These are phyloP conservation scores for Phytophthora macrochlamydospora DNA, from an alignment of 352 stramenopile species.

Conservation along the genomic window DNA sequence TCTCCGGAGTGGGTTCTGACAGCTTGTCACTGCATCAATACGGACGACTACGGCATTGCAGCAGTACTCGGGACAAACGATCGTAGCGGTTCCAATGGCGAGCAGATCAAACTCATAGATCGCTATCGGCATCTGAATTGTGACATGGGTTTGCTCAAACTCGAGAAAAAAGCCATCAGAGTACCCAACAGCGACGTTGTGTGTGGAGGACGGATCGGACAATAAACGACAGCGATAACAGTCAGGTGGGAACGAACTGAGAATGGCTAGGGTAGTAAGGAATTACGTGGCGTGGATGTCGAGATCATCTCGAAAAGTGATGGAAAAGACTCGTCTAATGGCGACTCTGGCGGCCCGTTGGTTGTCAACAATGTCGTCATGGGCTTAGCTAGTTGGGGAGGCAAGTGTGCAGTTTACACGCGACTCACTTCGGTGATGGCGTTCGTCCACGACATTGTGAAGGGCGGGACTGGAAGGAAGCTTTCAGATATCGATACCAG, in stretches of 20 bases:
- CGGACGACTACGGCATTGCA: constrained; percentile 25
- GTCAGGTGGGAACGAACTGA: constrained; percentile 45
- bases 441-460: constrained; percentile 29
- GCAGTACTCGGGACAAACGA: constrained; percentile 36
- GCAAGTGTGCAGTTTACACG: constrained; percentile 40
- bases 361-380: constrained; percentile 39
- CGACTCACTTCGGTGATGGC: constrained; percentile 39
- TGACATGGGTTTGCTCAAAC: constrained; percentile 39
- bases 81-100: constrained; percentile 25
- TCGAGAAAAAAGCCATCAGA: constrained; percentile 31
- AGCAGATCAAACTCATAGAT: constrained; percentile 33
- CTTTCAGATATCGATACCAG: neutral
- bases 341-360: constrained; percentile 52
- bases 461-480: neutral
- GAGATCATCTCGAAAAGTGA: constrained; percentile 41
- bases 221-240: constrained; percentile 5
- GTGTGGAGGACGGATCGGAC: constrained; percentile 6
- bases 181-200: constrained; percentile 24
- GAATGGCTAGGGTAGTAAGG: constrained; percentile 16
- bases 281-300: constrained; percentile 43
- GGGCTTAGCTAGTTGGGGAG: constrained; percentile 51
- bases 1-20: constrained; percentile 49
- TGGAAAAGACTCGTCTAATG: constrained; percentile 50
- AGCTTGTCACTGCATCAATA: constrained; percentile 53
- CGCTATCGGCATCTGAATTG: constrained; percentile 41